phyloP scores from a whole-genome alignment of 192 early-diverging fungal species.

The Podila epicladia region DNA sequence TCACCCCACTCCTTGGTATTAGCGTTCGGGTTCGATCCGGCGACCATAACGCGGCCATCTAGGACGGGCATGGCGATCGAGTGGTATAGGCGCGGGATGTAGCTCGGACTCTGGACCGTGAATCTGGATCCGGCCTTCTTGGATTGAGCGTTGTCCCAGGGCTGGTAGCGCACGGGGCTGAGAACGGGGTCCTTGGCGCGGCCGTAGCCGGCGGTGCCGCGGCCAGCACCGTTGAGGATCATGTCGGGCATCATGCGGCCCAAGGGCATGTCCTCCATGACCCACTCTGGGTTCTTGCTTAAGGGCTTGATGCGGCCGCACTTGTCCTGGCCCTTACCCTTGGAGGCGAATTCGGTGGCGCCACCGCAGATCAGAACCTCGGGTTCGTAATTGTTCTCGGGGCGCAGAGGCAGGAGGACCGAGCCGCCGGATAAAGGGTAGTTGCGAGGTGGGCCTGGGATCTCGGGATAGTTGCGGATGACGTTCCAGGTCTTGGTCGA shows the following conservation, averaged over 20 bases:
- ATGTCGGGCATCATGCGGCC: slow-evolving; percentile 63
- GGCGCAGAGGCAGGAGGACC: slow-evolving; percentile 62
- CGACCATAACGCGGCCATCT: slow-evolving; percentile 53
- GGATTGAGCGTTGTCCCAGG: slow-evolving; percentile 33
- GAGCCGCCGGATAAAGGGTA: slow-evolving; percentile 68
- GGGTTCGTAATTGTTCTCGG: slow-evolving; percentile 63
- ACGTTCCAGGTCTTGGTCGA: slow-evolving; percentile 52
- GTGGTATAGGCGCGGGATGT: slow-evolving; percentile 71
- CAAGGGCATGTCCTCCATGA: slow-evolving; percentile 53
- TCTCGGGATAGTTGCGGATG: slow-evolving; percentile 52
- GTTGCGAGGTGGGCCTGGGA: slow-evolving; percentile 57
- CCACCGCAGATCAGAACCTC: slow-evolving; percentile 74
- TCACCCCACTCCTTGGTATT: slow-evolving; percentile 21
- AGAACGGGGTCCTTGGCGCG: slow-evolving; percentile 54
- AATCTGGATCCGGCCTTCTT: slow-evolving; percentile 8
- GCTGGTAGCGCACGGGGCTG: slow-evolving; percentile 64
- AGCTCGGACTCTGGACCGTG: slow-evolving; percentile 48
- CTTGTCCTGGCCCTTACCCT: slow-evolving; percentile 46
- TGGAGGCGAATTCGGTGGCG: slow-evolving; percentile 26
- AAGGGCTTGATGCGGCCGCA: slow-evolving; percentile 61
- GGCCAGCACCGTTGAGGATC: slow-evolving; percentile 68
- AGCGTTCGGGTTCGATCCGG: slow-evolving; percentile 54
- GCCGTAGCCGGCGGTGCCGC: slow-evolving; percentile 63
- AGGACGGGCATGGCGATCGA: slow-evolving; percentile 59
- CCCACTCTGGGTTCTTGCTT: slow-evolving; percentile 49